These are phyloP conservation scores for Pneumocystis sp. DNA, from an alignment of 1,139 yeast genomes.

Conservation along the genomic window DNA sequence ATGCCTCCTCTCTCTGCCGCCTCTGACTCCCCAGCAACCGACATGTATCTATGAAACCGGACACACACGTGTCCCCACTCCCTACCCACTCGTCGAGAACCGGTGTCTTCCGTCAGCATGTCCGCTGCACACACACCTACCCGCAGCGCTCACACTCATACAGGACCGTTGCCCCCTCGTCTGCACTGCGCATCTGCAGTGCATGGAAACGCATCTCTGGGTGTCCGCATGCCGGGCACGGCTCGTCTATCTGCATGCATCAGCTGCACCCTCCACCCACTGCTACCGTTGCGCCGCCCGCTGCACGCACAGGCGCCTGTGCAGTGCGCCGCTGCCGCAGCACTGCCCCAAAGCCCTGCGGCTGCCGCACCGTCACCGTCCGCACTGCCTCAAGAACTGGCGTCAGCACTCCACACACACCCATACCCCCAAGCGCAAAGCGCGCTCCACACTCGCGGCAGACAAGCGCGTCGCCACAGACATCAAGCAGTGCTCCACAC, in stretches of 20 bases:
- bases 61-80: no score
- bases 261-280: not conserved
- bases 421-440: not conserved
- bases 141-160: slow-evolving; percentile 91
- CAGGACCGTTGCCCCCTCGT: slow-evolving; percentile 65
- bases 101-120: not conserved
- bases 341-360: not conserved
- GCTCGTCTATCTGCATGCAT: slow-evolving; percentile 51
- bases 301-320: not conserved
- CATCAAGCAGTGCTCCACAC: not conserved
- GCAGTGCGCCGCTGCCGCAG: not conserved
- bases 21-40: no score
- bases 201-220: slow-evolving; percentile 98
- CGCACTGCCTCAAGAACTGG: no score
- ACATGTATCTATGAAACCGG: no score
- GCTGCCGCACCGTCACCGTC: not conserved
- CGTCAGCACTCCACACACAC: not conserved
- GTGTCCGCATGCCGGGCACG: slow-evolving; percentile 93
- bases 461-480: not conserved
- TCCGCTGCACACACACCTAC: slow-evolving; percentile 24
- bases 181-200: slow-evolving; percentile 89
- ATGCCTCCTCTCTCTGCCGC: slow-evolving; percentile 11
- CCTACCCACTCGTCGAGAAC: not conserved
- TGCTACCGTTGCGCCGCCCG: not conserved
- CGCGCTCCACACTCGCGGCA: not conserved